phyloP scores from a whole-genome alignment of 345 rosid species.

The Salix udensis region DNA sequence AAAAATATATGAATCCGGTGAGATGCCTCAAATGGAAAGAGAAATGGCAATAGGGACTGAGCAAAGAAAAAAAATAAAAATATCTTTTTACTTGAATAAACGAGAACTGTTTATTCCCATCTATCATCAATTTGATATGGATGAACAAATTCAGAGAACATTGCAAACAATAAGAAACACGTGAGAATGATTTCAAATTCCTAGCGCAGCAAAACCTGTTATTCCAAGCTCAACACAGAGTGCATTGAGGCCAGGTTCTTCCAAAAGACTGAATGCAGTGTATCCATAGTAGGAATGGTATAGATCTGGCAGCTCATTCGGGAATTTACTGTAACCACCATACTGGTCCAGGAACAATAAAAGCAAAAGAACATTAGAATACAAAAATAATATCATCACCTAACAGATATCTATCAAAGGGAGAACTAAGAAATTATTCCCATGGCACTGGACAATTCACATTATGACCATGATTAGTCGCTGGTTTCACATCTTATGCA shows the following conservation, averaged over 20 bases:
- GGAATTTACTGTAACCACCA: constrained; percentile 84
- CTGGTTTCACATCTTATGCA: neutral
- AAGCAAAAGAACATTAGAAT: constrained; percentile 4
- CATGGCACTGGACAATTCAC: neutral
- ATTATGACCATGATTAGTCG: neutral
- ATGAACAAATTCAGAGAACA: neutral
- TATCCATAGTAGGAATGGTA: constrained; percentile 82
- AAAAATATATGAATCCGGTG: neutral
- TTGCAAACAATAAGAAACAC: neutral
- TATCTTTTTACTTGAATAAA: neutral
- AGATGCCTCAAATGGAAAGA: neutral
- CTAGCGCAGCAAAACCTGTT: constrained; percentile 38
- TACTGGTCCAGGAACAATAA: constrained; percentile 38
- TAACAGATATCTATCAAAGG: neutral
- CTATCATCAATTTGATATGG: neutral
- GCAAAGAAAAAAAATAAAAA: neutral
- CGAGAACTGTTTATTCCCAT: neutral
- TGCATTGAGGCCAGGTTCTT: constrained; percentile 59
- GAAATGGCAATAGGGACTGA: neutral
- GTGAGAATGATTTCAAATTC: constrained; percentile 28
- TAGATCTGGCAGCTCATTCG: constrained; percentile 58
- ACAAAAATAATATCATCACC: neutral
- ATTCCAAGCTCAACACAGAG: constrained; percentile 70
- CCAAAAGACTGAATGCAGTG: constrained; percentile 81
- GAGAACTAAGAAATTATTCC: neutral